Conservation (phyloP, 257 asterid species). For the Ehretia macrophylla region DNA sequence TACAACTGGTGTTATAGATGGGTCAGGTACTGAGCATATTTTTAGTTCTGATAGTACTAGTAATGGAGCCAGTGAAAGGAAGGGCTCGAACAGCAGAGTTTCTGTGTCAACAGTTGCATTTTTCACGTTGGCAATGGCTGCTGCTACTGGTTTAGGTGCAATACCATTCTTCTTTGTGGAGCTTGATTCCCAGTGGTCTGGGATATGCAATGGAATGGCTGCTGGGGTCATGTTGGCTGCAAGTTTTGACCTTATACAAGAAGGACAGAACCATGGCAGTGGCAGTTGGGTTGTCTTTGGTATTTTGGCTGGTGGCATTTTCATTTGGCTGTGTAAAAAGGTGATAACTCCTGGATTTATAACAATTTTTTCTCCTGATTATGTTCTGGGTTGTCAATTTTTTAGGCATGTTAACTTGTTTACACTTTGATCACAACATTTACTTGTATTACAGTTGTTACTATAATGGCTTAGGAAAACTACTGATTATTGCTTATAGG, state of each 20-base stretch:
- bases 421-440: too few relatives aligned
- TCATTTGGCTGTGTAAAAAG: slow-evolving; percentile 95
- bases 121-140: slow-evolving; percentile 92
- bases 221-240: slow-evolving; percentile 99
- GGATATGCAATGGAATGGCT: slow-evolving; percentile 97
- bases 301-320: slow-evolving; percentile 85
- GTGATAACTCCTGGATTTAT: slow-evolving; percentile 31
- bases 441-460: too few relatives aligned
- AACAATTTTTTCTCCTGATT: not conserved
- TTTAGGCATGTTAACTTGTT: slow-evolving; percentile 13
- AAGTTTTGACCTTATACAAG: slow-evolving; percentile 96
- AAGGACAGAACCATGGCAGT: slow-evolving; percentile 95
- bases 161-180: slow-evolving; percentile 93
- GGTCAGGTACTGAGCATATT: slow-evolving; percentile 71
- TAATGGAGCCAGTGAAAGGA: slow-evolving; percentile 38
- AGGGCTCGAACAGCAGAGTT: slow-evolving; percentile 50
- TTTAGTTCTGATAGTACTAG: slow-evolving; percentile 32
- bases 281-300: slow-evolving; percentile 96
- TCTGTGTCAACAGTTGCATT: slow-evolving; percentile 86
- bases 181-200: slow-evolving; percentile 97
- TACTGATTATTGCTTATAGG: too few relatives aligned
- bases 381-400: not conserved
- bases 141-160: slow-evolving; percentile 97
- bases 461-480: too few relatives aligned
- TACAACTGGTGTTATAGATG: slow-evolving; percentile 71